Evolutionary conservation across 768 basidiomycete genomes (phyloP), one percentile per base, ranked within the genome.

Genomic region (Suillus hirtellus): DNA sequence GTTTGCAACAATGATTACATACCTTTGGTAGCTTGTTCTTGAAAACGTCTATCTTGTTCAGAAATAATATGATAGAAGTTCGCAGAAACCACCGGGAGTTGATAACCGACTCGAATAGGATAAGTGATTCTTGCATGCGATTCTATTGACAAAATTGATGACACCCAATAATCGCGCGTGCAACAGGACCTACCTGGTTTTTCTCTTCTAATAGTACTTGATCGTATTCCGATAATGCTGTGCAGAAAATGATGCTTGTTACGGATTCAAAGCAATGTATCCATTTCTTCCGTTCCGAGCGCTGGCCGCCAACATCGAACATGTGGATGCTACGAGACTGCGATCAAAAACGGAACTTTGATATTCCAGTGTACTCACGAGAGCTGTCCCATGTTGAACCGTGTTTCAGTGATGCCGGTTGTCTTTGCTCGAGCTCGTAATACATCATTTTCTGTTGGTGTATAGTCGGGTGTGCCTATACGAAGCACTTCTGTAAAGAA

Each of bases 371-470:
- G 2, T 24, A 82, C 83, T 63, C 66, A 87, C 84, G 84, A 84
- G 7, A 87, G 72, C 56, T 81, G 84, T 3, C 89, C 90, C 82
- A 92, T 85, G 14, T 80, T 81, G 63, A 93, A 92, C 70, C 89
- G 77, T 7, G 95, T 97, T 77, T 98, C 95, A 6, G 87, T 89
- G 69, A 98, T 96, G 19, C 95, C 95, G 3, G 91, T 89, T 61
- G 89, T 93, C 80, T 96, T 96, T 63, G 87, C 86, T 66, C 94
- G 85, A n/a, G 93, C 93, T 31, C 93, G 81, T 34, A 98, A 79
- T 2, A 96, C 90, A 71, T 98, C 96, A 8, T 84, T 87, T 70
- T 93, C 91, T 21, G 88, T 91, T 0, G 96, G 96, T 0, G 90
- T 79, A 71, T 96, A 99, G n/a, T 85, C 87, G 0, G 86, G 82